phyloP scores from a whole-genome alignment of 345 rosid genomes.

The Odontarrhena argentea region DNA sequence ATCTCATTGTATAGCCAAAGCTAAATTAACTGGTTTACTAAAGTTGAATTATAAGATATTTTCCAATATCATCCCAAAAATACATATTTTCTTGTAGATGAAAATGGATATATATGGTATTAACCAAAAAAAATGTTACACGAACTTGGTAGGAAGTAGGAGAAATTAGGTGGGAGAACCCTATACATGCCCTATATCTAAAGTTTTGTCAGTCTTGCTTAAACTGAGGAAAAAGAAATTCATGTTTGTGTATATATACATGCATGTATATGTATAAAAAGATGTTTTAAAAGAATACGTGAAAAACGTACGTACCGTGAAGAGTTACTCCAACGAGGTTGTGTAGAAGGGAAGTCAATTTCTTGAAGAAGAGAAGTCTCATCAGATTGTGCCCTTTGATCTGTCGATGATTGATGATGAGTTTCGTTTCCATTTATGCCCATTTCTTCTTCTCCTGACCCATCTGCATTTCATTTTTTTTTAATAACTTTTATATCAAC shows the following conservation, averaged over 20 bases:
- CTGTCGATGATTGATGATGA: slow-evolving; percentile 45
- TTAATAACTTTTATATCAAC: slow-evolving; percentile 7
- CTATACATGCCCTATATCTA: background rate
- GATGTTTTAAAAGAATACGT: background rate
- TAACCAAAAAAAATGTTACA: slow-evolving; percentile 7
- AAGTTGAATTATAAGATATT: too few species aligned
- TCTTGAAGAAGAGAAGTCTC: slow-evolving; percentile 54
- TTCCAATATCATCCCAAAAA: too few species aligned
- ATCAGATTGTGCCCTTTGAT: slow-evolving; percentile 52
- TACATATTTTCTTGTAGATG: background rate
- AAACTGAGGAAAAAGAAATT: background rate
- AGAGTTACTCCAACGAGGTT: slow-evolving; percentile 72
- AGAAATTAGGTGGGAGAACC: slow-evolving; percentile 29
- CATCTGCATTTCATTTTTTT: slow-evolving; percentile 48
- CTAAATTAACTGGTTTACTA: background rate
- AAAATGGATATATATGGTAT: slow-evolving; percentile 3
- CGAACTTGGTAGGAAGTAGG: slow-evolving; percentile 30
- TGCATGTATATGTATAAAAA: background rate
- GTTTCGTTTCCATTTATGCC: slow-evolving; percentile 47
- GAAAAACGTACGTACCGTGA: slow-evolving; percentile 58
- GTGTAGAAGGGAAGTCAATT: slow-evolving; percentile 49
- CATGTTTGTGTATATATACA: slow-evolving; percentile 7
- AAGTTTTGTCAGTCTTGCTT: background rate
- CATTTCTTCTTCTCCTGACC: slow-evolving; percentile 75
- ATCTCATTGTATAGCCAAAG: background rate